These are phyloP conservation scores for Plenodomus lindquistii DNA, from an alignment of 2,329 filamentous ascomycete species.

Conservation along the genomic window DNA sequence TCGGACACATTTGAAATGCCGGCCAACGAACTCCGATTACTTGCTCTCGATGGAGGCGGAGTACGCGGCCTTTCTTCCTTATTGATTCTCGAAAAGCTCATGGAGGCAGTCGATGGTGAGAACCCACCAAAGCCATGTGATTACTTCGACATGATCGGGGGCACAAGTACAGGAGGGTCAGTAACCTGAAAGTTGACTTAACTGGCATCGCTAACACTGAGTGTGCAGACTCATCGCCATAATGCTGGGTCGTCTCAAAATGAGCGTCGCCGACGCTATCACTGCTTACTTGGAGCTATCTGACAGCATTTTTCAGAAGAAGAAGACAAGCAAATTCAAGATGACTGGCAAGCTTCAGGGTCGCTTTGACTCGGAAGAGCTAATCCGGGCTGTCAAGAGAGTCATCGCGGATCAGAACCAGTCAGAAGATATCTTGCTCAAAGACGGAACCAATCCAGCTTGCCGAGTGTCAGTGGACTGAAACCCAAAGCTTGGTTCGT, in stretches of 20 bases:
- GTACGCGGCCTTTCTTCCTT: slow-evolving; percentile 11
- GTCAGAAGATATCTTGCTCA: slow-evolving; percentile 14
- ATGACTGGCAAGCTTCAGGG: slow-evolving; percentile 11
- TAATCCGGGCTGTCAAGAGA: slow-evolving; percentile 15
- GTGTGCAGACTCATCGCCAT: slow-evolving; percentile 9
- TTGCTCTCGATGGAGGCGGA: slow-evolving; percentile 11
- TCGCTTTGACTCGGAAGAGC: slow-evolving; percentile 22
- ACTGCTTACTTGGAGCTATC: slow-evolving; percentile 11
- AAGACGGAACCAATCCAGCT: slow-evolving; percentile 2
- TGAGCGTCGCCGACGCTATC: slow-evolving; percentile 10
- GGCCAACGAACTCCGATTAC: slow-evolving; percentile 3
- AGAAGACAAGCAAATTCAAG: background rate
- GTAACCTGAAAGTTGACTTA: background rate
- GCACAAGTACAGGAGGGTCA: slow-evolving; percentile 6
- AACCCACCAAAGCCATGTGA: slow-evolving; percentile 11
- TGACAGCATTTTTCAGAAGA: slow-evolving; percentile 15
- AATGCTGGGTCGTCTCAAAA: slow-evolving; percentile 11
- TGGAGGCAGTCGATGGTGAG: slow-evolving; percentile 9
- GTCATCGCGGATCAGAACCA: slow-evolving; percentile 15
- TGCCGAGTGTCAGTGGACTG: slow-evolving; percentile 18
- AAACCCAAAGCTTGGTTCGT: too few species aligned
- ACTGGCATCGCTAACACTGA: background rate
- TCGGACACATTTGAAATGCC: background rate
- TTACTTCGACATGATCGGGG: slow-evolving; percentile 12
- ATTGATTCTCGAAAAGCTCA: slow-evolving; percentile 14